Evolutionary conservation across 73 alveolate genomes (phyloP), one percentile per base, ranked within the genome.

Genomic region (Paramecium octaurelia): DNA sequence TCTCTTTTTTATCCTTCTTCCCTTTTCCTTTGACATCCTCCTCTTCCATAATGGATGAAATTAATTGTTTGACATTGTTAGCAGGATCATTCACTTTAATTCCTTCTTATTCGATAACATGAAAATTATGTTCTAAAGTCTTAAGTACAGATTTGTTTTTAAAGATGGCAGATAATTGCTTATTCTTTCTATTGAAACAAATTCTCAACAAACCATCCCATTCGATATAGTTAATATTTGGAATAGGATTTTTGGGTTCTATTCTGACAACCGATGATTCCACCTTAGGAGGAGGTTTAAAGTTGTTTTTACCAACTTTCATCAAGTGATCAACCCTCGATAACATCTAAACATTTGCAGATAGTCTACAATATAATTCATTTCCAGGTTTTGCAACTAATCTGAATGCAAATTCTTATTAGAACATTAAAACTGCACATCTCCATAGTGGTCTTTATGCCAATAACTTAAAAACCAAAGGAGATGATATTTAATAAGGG

Each of bases 241-340:
- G 99, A 73, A 97, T 94, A 57, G 99, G 99, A 75, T 94, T 95
- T 59, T 95, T 94, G 2, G 99, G 99, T 91, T 97, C 99, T 64
- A 98, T 98, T 75, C 99, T 92, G 14, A 98, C 99, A 9, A 98
- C 99, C 48, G 99, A 96, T 24, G 99, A 96, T 93, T 98, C 99
- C 11, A 98, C 99, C 87, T 98, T 98, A 42, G 99, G 99, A 71
- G 99, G 99, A 48, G 99, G 99, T 90, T 97, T 97, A 88, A 98
- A 98, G 93, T 96, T 96, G 88, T 98, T 98, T 93, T 96, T 97
- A 8, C 99, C 95, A 20, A 98, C 99, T 93, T 98, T 98, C 96
- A 98, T 93, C 38, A 98, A 91, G 92, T 98, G 99, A 80, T 97
- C 99, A n/a, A 95, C 98, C 85, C 98, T 96, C 44, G 99, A 93